Evolutionary conservation across 2,329 filamentous ascomycete species (phyloP).

Genomic region (Pyrenochaeta sp.): DNA sequence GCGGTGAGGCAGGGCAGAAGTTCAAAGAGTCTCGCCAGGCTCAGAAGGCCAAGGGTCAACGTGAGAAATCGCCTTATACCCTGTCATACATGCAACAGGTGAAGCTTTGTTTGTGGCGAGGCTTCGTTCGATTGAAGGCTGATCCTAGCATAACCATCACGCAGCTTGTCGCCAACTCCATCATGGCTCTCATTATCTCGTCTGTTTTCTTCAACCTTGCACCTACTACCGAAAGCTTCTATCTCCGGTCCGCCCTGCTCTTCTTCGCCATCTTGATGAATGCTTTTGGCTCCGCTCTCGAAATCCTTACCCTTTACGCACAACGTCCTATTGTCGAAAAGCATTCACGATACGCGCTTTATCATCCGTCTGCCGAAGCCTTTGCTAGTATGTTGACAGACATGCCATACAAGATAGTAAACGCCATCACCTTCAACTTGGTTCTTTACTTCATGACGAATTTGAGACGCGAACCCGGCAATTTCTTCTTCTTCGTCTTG

Average conservation of each 20-base stretch:
- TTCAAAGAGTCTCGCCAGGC: constrained; percentile 57
- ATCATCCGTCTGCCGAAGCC: constrained; percentile 90
- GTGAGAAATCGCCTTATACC: constrained; percentile 80
- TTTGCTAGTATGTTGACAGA: constrained; percentile 86
- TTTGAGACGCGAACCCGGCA: constrained; percentile 73
- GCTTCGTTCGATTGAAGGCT: constrained; percentile 77
- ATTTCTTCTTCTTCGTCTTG: constrained; percentile 87
- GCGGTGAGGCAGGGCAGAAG: constrained; percentile 55
- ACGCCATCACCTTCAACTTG: constrained; percentile 79
- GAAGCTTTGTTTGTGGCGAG: constrained; percentile 79
- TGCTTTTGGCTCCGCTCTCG: constrained; percentile 80
- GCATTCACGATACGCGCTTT: constrained; percentile 84
- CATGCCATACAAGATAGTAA: constrained; percentile 81
- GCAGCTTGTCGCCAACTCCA: constrained; percentile 73
- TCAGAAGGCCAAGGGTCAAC: constrained; percentile 59
- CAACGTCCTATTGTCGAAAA: constrained; percentile 94
- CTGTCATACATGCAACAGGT: constrained; percentile 80
- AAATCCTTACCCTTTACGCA: constrained; percentile 85
- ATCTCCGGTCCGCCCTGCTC: constrained; percentile 77
- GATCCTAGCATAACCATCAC: constrained; percentile 79
- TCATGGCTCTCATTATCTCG: constrained; percentile 79
- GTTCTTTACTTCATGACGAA: constrained; percentile 89
- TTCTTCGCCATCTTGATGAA: constrained; percentile 92
- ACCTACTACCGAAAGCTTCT: constrained; percentile 75
- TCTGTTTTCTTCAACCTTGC: constrained; percentile 83